Conservation (phyloP, 148 eudicot species). For the Nepenthes gracilis region DNA sequence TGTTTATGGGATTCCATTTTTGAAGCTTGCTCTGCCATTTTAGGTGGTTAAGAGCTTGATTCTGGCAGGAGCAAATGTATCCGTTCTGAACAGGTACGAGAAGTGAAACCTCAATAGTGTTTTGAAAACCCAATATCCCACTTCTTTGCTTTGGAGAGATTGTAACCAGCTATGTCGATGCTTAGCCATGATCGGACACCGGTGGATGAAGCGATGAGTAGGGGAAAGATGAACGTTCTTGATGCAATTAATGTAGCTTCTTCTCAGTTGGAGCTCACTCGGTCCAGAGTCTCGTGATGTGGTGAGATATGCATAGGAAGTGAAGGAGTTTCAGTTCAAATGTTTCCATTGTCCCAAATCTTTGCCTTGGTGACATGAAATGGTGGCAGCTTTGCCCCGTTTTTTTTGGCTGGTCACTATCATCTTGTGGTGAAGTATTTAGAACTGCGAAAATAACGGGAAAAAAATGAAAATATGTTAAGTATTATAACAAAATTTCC, state of each 20-base stretch:
- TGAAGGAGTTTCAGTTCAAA: too few species aligned
- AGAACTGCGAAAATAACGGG: too few species aligned
- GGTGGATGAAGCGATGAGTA: constrained; percentile 49
- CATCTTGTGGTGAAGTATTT: too few species aligned
- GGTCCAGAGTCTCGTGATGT: constrained; percentile 28
- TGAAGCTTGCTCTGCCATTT: not conserved
- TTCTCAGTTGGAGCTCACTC: constrained; percentile 51
- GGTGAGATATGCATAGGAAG: not conserved
- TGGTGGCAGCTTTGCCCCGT: too few species aligned
- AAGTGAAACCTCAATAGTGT: not conserved
- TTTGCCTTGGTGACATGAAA: too few species aligned
- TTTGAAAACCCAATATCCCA: too few species aligned
- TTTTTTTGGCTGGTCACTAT: too few species aligned
- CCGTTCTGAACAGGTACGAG: constrained; percentile 49
- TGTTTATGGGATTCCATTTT: not conserved
- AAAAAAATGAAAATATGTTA: too few species aligned
- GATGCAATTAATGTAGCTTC: constrained; percentile 55
- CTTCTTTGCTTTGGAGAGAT: not conserved
- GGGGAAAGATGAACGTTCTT: constrained; percentile 53
- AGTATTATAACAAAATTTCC: too few species aligned
- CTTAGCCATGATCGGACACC: constrained; percentile 73
- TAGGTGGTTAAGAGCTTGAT: constrained; percentile 72
- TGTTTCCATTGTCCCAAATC: too few species aligned
- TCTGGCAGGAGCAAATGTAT: constrained; percentile 53
- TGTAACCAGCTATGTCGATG: not conserved